Base-by-base conservation (phyloP, 441 rosid genomes). In the Dalechampia spathulata region DNA sequence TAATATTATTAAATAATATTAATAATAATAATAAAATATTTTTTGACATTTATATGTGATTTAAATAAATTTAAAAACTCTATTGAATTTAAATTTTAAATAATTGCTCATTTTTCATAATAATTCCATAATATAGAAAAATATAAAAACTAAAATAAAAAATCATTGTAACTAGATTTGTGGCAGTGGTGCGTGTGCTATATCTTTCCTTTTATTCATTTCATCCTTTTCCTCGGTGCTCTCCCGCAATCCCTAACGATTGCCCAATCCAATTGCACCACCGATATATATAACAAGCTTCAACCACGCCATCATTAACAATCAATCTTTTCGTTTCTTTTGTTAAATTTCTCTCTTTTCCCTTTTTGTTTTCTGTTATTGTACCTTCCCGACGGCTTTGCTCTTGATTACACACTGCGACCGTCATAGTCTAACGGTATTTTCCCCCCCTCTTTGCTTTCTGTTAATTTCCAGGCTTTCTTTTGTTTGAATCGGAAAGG, bases 391-490 rank as follows among this genome's bases (percentile, higher is more conserved):
- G 15, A 47, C 55, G 38, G 17, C 63, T 10, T 39, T 39, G 43
- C n/a, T 39, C 43, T 15, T 30, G 17, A 43, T 17, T 26, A 37
- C 4, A 30, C 34, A 3, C 34, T n/a, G n/a, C n/a, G n/a, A n/a
- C n/a, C n/a, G n/a, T n/a, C n/a, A n/a, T 23, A 14, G 36, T 49
- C 21, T 4, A 59, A 13, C 36, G 47, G 55, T 59, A 51, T 30
- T 15, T 22, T 57, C 28, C 28, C 30, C 6, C 37, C 28, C 62
- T 32, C 4, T 30, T 30, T 30, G 34, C 34, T 55, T 45, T 49
- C 57, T 51, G 47, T 42, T 20, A 30, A 46, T 28, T 49, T 25
- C 10, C 52, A 52, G 58, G 65, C 58, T 52, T 52, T 61, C 14
- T 14, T 27, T 44, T 12, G 8, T 16, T 15, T 43, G 11, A 9